Evolutionary conservation across 2,329 filamentous ascomycete species (phyloP).

Genomic region (Rasamsonia emersonii): DNA sequence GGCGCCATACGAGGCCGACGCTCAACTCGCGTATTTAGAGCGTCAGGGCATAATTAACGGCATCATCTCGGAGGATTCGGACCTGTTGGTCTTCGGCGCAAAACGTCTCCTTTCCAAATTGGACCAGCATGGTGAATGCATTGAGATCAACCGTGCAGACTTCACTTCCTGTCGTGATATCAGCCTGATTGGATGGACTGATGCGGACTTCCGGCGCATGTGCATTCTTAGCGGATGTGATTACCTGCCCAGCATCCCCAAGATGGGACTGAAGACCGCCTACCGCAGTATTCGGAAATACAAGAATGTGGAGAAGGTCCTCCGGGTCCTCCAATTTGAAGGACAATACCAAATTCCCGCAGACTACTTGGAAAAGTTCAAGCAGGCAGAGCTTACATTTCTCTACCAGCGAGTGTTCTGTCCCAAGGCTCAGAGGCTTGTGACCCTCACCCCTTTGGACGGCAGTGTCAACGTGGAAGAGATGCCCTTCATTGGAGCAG

Average conservation of each 20-base stretch:
- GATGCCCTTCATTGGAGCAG: constrained; percentile 72
- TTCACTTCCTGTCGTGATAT: constrained; percentile 85
- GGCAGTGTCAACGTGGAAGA: constrained; percentile 56
- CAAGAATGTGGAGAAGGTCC: constrained; percentile 72
- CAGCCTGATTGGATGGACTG: constrained; percentile 83
- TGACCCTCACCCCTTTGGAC: constrained; percentile 63
- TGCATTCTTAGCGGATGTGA: constrained; percentile 95
- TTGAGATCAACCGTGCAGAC: constrained; percentile 82
- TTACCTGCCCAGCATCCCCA: constrained; percentile 77
- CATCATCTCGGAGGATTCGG: constrained; percentile 93
- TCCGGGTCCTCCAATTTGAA: constrained; percentile 80
- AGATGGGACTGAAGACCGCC: constrained; percentile 86
- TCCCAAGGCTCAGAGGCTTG: constrained; percentile 59
- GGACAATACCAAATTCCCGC: constrained; percentile 73
- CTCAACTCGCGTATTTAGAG: constrained; percentile 93
- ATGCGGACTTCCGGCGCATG: constrained; percentile 87
- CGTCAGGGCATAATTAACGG: constrained; percentile 73
- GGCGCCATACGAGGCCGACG: constrained; percentile 93
- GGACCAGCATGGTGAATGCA: constrained; percentile 84
- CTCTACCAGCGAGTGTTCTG: constrained; percentile 93
- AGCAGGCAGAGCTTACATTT: constrained; percentile 84
- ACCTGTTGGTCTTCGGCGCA: constrained; percentile 89
- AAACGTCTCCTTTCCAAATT: constrained; percentile 87
- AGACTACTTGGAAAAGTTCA: constrained; percentile 73
- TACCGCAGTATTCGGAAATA: constrained; percentile 84